Percentiles rank a stretch among this genome's conserved stretches.
Evolutionary conservation across 192 early-diverging fungal genomes (phyloP).

Genomic region (Coemansia sp.): DNA sequence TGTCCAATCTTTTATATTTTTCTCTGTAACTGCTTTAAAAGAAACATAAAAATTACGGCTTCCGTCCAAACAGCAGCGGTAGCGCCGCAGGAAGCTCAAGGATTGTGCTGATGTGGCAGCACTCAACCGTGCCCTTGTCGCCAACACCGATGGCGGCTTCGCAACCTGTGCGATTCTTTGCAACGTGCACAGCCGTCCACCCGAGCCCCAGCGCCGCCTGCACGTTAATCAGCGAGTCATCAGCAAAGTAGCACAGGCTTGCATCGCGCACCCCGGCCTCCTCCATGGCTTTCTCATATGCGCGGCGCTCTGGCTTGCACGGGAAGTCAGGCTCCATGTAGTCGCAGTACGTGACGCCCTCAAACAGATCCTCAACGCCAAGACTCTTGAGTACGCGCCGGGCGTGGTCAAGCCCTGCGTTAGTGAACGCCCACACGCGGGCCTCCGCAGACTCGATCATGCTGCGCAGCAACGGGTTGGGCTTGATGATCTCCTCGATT

Average conservation of each 20-base stretch:
- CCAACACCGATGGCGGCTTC: neutral
- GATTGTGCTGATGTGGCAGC: constrained; percentile 58
- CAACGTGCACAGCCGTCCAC: constrained; percentile 55
- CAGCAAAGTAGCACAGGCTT: constrained; percentile 69
- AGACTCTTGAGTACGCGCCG: constrained; percentile 62
- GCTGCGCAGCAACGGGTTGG: constrained; percentile 59
- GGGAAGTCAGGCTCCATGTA: constrained; percentile 66
- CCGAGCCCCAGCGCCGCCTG: constrained; percentile 57
- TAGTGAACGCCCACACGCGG: constrained; percentile 78
- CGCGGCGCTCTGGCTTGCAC: constrained; percentile 66
- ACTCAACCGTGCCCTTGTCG: neutral
- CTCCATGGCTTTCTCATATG: constrained; percentile 64
- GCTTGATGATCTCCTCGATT: constrained; percentile 60
- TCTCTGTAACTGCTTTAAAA: too few species aligned
- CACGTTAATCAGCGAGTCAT: constrained; percentile 70
- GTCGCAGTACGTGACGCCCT: constrained; percentile 73
- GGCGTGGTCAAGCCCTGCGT: constrained; percentile 72
- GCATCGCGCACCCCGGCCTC: constrained; percentile 62
- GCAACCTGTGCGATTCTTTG: neutral
- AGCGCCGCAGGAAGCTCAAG: constrained; percentile 62
- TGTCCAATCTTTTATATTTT: too few species aligned
- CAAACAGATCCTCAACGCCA: constrained; percentile 69
- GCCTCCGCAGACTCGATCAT: constrained; percentile 59
- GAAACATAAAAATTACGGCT: neutral
- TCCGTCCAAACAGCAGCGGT: constrained; percentile 55